Evolutionary conservation across 768 basidiomycete genomes (phyloP), one percentile per base, ranked within the genome.

Genomic region (Hygrophorus russula): DNA sequence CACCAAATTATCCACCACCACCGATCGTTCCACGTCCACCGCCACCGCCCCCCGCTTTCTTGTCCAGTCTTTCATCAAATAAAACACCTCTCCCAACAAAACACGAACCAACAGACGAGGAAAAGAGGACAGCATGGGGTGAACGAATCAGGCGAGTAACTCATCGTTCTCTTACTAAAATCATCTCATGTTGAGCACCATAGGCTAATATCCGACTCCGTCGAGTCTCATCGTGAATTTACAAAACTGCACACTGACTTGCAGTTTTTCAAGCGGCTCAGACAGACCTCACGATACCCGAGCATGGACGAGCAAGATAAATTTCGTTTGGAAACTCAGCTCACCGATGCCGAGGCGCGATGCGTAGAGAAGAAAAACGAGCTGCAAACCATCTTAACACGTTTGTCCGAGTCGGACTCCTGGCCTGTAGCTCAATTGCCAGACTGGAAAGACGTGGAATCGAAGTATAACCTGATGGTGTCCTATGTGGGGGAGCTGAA

Each of bases 401-500:
- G 36, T 3, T 51, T 64, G 32, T 47, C 46, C 18, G 54, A 56
- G 9, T 39, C 51, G n/a, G 50, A 59, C 12, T 56, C 47, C 40
- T 62, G 63, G 62, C 61, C 61, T 1, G 52, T 56, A 5, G 36
- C 42, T 12, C 54, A 55, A 13, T 41, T 46, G 13, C 45, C 49
- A 14, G 57, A 58, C 11, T 37, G 44, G 2, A 39, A 55, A 10
- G 53, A 50, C 15, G 58, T 53, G 17, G 48, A 47, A 2, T 47
- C 43, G 6, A 53, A 51, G 34, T 47, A 53, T 19, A 41, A 49
- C 12, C 53, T 58, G 13, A 46, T 61, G 31, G 24, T 54, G 6
- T 48, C 50, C 33, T 53, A 49, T 19, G 45, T 53, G 12, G 41
- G 43, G 28, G 46, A 55, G 14, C 51, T 64, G 39, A 51, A 50